phyloP scores from a whole-genome alignment of 208 protist genomes.

The Acanthamoeba sp. region DNA sequence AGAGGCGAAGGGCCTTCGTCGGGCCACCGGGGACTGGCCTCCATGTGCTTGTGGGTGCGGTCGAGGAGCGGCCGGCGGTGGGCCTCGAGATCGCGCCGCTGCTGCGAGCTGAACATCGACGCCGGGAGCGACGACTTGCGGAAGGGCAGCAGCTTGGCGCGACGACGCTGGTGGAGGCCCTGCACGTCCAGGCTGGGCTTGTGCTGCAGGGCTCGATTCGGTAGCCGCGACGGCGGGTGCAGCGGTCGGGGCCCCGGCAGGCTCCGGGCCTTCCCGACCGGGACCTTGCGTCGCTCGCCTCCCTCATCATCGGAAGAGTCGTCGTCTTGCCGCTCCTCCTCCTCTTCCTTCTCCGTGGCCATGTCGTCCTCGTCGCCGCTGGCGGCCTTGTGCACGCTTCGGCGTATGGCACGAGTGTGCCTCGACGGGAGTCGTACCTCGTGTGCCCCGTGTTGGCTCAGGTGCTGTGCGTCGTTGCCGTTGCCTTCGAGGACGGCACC shows the following conservation, averaged over 20 bases:
- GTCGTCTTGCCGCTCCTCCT: not conserved
- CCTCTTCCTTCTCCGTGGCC: not conserved
- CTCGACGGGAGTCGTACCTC: not conserved
- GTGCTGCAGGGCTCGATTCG: not conserved
- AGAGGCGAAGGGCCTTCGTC: not conserved
- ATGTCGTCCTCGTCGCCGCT: not conserved
- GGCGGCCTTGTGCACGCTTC: not conserved
- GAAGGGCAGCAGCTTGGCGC: not conserved
- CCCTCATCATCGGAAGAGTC: not conserved
- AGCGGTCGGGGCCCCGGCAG: too few species aligned
- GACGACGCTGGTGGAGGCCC: not conserved
- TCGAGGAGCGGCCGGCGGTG: conserved; percentile 8
- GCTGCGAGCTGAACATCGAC: not conserved
- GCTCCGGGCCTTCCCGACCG: too few species aligned
- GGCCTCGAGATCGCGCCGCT: not conserved
- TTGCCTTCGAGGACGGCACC: too few species aligned
- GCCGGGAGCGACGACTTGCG: conserved; percentile 16
- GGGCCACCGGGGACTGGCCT: not conserved
- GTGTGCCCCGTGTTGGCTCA: not conserved
- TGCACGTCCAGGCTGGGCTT: not conserved
- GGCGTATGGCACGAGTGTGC: not conserved
- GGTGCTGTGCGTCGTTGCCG: not conserved
- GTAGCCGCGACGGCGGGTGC: not conserved
- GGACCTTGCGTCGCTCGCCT: not conserved
- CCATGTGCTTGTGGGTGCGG: not conserved